Evolutionary conservation across 352 stramenopile species (phyloP).

Genomic region (Phytophthora podocarpi): DNA sequence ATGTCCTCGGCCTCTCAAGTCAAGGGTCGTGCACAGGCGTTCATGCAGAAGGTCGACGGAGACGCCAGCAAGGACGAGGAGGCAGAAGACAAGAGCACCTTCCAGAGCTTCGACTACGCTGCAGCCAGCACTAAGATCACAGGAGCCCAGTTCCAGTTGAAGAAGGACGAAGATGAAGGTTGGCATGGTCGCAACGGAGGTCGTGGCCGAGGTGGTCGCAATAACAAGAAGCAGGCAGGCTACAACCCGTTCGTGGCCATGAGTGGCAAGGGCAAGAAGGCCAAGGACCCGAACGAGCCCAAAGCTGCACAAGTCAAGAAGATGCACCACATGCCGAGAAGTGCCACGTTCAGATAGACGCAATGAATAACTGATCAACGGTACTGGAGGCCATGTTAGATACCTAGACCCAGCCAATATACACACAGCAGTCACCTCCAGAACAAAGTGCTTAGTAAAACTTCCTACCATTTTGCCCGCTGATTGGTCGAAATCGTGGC

Average conservation of each 20-base stretch:
- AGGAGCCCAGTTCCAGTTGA: constrained; percentile 56
- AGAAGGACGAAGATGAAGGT: constrained; percentile 34
- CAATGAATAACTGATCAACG: background rate
- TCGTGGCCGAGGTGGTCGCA: constrained; percentile 23
- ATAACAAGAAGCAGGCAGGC: constrained; percentile 46
- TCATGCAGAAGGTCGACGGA: constrained; percentile 52
- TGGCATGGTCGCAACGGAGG: constrained; percentile 14
- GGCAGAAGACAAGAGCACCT: constrained; percentile 13
- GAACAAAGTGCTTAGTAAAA: constrained; percentile 14
- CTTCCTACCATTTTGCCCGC: background rate
- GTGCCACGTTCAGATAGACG: constrained; percentile 81
- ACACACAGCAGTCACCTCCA: constrained; percentile 6
- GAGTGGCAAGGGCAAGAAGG: constrained; percentile 39
- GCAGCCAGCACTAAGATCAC: constrained; percentile 47
- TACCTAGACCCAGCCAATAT: constrained; percentile 16
- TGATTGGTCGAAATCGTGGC: constrained; percentile 10
- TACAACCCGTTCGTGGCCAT: constrained; percentile 86
- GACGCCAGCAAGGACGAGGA: constrained; percentile 5
- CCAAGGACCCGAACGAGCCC: constrained; percentile 25
- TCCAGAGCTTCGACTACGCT: constrained; percentile 66
- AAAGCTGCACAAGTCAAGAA: constrained; percentile 64
- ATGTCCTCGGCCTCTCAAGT: constrained; percentile 36
- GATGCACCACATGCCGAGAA: constrained; percentile 85
- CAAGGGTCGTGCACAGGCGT: constrained; percentile 46
- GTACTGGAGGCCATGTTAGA: constrained; percentile 4